Evolutionary conservation across 495 filamentous ascomycete species (phyloP).

Genomic region (Endocarpon pusillum): DNA sequence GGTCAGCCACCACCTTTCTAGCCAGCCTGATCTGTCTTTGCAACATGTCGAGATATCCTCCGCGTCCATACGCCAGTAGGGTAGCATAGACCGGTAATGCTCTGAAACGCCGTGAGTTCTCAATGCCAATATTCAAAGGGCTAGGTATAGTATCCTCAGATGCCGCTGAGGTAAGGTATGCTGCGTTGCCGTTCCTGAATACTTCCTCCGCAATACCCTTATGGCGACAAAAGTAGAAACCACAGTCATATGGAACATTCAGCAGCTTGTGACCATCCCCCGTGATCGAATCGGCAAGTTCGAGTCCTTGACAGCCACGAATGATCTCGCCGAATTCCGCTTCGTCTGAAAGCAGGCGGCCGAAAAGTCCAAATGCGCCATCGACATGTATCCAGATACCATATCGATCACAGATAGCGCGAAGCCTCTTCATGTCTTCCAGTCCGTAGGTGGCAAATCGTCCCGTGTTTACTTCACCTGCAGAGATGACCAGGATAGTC

Average conservation of each 20-base stretch:
- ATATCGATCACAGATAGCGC: slow-evolving; percentile 54
- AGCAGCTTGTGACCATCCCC: slow-evolving; percentile 81
- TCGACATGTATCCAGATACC: slow-evolving; percentile 84
- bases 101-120: slow-evolving; percentile 83
- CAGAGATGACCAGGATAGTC: slow-evolving; percentile 61
- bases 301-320: slow-evolving; percentile 43
- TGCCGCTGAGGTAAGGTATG: slow-evolving; percentile 42
- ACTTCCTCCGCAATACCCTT: slow-evolving; percentile 37
- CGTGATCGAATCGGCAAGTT: slow-evolving; percentile 72
- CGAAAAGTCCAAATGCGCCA: slow-evolving; percentile 80
- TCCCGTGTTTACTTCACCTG: slow-evolving; percentile 85
- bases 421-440: slow-evolving; percentile 43
- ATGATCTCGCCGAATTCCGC: slow-evolving; percentile 41
- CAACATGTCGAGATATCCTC: slow-evolving; percentile 56
- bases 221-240: slow-evolving; percentile 67
- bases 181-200: slow-evolving; percentile 73
- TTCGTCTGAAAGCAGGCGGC: slow-evolving; percentile 40
- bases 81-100: slow-evolving; percentile 78
- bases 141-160: slow-evolving; percentile 40
- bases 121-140: slow-evolving; percentile 74
- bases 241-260: slow-evolving; percentile 93
- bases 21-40: slow-evolving; percentile 54
- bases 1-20: slow-evolving; percentile 41
- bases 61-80: slow-evolving; percentile 53
- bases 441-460: slow-evolving; percentile 48